Evolutionary conservation across 2,329 filamentous ascomycete species (phyloP).

Genomic region (Aureobasidium sp.): DNA sequence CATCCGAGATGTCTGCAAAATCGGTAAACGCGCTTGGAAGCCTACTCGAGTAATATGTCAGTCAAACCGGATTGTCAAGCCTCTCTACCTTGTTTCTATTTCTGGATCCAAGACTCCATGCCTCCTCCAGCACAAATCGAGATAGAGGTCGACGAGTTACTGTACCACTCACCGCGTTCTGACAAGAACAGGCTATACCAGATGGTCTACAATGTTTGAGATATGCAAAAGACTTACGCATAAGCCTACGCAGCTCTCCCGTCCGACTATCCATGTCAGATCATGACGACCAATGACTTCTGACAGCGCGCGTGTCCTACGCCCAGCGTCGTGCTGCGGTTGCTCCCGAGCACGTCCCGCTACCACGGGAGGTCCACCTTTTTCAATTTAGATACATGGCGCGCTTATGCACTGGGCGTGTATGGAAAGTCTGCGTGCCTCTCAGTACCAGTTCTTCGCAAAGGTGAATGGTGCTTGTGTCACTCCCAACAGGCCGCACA

Average conservation of each 20-base stretch:
- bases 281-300: slow-evolving; percentile 10
- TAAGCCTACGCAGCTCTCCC: slow-evolving; percentile 1
- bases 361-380: slow-evolving; percentile 5
- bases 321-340: slow-evolving; percentile 9
- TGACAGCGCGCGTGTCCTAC: slow-evolving; percentile 8
- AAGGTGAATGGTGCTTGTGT: slow-evolving; percentile 6
- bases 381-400: slow-evolving; percentile 11
- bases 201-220: not conserved
- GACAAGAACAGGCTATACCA: not conserved
- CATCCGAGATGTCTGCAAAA: not conserved
- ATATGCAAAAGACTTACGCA: not conserved
- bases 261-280: slow-evolving; percentile 9
- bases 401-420: slow-evolving; percentile 12
- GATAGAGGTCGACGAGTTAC: not conserved
- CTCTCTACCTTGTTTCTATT: not conserved
- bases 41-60: not conserved
- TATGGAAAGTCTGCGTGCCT: slow-evolving; percentile 9
- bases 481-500: slow-evolving; percentile 6
- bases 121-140: not conserved
- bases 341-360: slow-evolving; percentile 5
- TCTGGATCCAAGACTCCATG: not conserved
- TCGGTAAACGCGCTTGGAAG: slow-evolving; percentile 4
- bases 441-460: not conserved
- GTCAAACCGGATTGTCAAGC: not conserved
- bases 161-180: not conserved